Base-by-base conservation (phyloP, 257 asterid genomes). In the Rauvolfia tetraphylla region DNA sequence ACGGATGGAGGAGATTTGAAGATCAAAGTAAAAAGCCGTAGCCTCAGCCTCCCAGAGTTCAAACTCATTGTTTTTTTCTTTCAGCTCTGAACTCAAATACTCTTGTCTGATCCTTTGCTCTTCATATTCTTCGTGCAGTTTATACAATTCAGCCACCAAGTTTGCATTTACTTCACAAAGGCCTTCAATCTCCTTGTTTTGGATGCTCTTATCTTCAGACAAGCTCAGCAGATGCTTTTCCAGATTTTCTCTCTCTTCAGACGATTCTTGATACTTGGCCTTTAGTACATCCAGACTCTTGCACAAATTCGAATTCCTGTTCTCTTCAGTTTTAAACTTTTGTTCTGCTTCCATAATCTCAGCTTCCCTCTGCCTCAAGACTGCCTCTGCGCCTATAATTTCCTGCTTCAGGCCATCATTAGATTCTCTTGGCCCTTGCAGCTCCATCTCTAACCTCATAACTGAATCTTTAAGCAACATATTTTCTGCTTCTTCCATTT, bases 31-130 rank as follows among this genome's bases (percentile, higher is more conserved):
- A 78, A 92, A 92, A 0, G 92, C 78, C 3, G 96, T 79, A 17
- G 97, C 97, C 80, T 94, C 98, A 10, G 88, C 88, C 85, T 94
- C 96, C 97, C 96, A 92, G 42, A 90, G 86, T 81, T 91, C 96
- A 44, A 79, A 85, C 54, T 89, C 97, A 20, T 78, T 78, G 84
- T 79, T 89, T 84, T 81, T 89, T 22, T 84, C 91, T 79, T 85
- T 86, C 53, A 92, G 87, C 77, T 90, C 90, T 7, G 87, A 87
- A 81, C 87, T 77, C 67, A 89, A 73, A 72, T 79, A 79, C 80
- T 88, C 87, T 86, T 88, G 93, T 68, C 87, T 86, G 71, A 69
- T 84, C 36, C 79, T 76, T 71, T 82, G 87, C 66, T 91, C 94
- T 82, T 88, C 92, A 33, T 83, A 80, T 86, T 93, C 91, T 76